Base-by-base conservation (phyloP, 2,329 filamentous ascomycete genomes). In the Microdochium bolleyi region DNA sequence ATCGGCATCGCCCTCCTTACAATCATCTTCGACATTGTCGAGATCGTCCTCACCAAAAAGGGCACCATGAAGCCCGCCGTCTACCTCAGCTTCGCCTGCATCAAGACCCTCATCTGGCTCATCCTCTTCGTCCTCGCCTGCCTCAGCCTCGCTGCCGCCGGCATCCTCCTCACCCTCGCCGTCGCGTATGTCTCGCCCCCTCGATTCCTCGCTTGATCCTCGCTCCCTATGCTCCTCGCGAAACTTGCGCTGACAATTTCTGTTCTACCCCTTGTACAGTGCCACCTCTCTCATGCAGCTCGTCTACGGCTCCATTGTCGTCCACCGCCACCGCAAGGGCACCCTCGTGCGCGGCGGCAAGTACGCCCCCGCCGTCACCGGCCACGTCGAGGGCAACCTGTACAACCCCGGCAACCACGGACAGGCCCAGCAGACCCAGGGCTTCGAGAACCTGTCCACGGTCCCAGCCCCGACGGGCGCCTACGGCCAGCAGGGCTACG, bases 291-390 rank as follows among this genome's bases (percentile, higher is more conserved):
- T 58, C 9, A 8, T 54, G 9, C 61, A 63, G 51, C 59, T 63
- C 48, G 49, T 56, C 52, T 58, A 61, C 51, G 60, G 59, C 24
- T 56, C 60, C 7, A 54, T 54, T 2, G 53, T 63, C 48, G 54
- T 63, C 30, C 58, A 63, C 54, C 55, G 53, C 52, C 59, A 59
- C 53, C 60, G 61, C 50, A 53, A 51, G 13, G 61, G 60, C 41
- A 59, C 55, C 11, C 48, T 61, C 41, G 11, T 30, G 5, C 56
- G 34, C 9, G 54, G 55, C 44, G 58, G 60, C 48, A 54, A 52
- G 24, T 62, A 63, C 55, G 50, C 52, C 30, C 56, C 54, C 10
- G 53, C 61, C n/a, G 11, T 24, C 14, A 57, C 58, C 54, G 53
- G 53, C 13, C 46, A 38, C 38, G 32, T 30, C 50, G 38, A 51